phyloP scores from a whole-genome alignment of 2,329 filamentous ascomycete species.

The Monilinia aucupariae region DNA sequence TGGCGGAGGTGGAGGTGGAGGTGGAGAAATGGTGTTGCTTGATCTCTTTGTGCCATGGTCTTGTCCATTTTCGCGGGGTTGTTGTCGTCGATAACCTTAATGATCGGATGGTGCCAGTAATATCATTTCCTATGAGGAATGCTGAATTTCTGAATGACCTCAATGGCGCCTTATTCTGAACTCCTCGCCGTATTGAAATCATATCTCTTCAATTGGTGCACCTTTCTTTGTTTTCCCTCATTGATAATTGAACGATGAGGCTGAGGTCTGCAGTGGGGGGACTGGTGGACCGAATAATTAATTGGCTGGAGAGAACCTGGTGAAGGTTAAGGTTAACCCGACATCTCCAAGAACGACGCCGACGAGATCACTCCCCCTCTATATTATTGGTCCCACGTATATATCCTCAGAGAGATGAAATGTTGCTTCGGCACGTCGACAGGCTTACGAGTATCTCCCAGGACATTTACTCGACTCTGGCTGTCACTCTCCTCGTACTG shows the following conservation, averaged over 20 bases:
- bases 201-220: slow-evolving; percentile 4
- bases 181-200: slow-evolving; percentile 4
- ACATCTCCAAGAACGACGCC: no score
- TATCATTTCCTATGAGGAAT: not conserved
- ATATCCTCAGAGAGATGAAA: no score
- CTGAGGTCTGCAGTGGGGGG: no score
- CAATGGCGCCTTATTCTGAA: not conserved
- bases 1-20: not conserved
- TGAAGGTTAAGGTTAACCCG: no score
- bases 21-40: not conserved
- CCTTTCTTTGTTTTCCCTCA: no score
- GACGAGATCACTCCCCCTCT: no score
- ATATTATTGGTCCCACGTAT: no score
- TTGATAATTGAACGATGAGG: no score
- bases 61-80: not conserved
- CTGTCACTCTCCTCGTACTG: slow-evolving; percentile 69
- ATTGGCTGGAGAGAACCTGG: no score
- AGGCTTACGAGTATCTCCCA: no score
- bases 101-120: not conserved
- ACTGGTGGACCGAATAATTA: no score
- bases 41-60: not conserved
- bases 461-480: slow-evolving; percentile 55
- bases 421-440: no score
- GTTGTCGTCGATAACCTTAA: not conserved
- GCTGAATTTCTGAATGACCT: not conserved